These are phyloP conservation scores for Senecio squalidus DNA, from an alignment of 140 eudicot species.

Conservation along the genomic window DNA sequence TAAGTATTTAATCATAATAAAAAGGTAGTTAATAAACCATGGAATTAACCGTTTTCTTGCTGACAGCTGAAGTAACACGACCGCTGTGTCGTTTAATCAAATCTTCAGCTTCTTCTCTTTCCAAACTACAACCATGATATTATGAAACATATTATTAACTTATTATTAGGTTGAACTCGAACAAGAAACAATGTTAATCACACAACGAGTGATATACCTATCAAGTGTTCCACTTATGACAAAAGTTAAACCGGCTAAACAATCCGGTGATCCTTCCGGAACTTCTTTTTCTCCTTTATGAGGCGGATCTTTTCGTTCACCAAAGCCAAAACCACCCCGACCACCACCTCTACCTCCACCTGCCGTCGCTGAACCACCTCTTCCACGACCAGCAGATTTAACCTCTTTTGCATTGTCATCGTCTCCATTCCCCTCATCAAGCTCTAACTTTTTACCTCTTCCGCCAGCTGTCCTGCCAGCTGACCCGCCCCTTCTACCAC, in stretches of 20 bases:
- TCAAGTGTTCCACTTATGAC: slow-evolving; percentile 97
- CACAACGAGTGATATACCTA: slow-evolving; percentile 45
- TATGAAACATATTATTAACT: neutral
- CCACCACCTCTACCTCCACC: slow-evolving; percentile 87
- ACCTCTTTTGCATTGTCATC: slow-evolving; percentile 47
- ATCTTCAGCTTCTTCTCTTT: slow-evolving; percentile 99
- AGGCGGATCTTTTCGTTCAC: slow-evolving; percentile 97
- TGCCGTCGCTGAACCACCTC: slow-evolving; percentile 54
- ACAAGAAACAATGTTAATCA: slow-evolving; percentile 1
- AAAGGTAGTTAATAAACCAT: neutral
- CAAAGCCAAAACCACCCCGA: slow-evolving; percentile 91
- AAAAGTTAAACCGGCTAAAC: slow-evolving; percentile 83
- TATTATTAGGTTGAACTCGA: neutral
- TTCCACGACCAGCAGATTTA: slow-evolving; percentile 76
- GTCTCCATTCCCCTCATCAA: slow-evolving; percentile 48
- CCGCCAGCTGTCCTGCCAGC: slow-evolving; percentile 32
- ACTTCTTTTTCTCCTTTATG: slow-evolving; percentile 98
- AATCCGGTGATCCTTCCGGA: slow-evolving; percentile 89
- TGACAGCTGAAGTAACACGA: slow-evolving; percentile 90
- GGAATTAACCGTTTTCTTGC: slow-evolving; percentile 86
- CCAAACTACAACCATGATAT: slow-evolving; percentile 54
- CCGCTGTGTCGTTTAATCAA: slow-evolving; percentile 92
- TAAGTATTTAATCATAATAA: neutral
- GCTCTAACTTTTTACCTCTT: slow-evolving; percentile 41
- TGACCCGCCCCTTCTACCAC: slow-evolving; percentile 54